Base-by-base conservation (phyloP, 495 filamentous ascomycete genomes). In the Podospora tetraspora region DNA sequence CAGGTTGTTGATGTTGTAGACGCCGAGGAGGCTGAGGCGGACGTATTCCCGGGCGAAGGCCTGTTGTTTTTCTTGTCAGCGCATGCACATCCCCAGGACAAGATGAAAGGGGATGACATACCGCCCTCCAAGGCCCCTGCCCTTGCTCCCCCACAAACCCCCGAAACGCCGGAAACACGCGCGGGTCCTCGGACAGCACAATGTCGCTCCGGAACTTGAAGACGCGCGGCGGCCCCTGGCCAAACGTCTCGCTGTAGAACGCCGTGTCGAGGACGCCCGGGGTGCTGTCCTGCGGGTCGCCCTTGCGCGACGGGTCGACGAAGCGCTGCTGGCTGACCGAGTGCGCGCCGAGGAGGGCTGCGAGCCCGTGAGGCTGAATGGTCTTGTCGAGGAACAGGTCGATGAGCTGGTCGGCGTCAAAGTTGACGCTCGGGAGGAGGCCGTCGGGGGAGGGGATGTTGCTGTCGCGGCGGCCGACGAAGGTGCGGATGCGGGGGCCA, bases 331-430 rank as follows among this genome's bases (percentile, higher is more conserved):
- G 78, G 59, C 75, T 74, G 13, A 76, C 76, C 6, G 81, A 81
- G 72, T 86, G 84, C 0, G 84, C 82, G 27, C 84, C 84, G 1
- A 86, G 72, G 7, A 86, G 75, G 0, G 84, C 83, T 0, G 81
- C 80, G 1, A 85, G 75, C 59, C 79, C 81, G 37, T 72, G 70
- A 7, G 82, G 67, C 25, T 76, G 72, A 70, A 86, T 82, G 0
- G 84, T 85, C 75, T 86, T 86, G 27, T 77, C 76, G 13, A 66
- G 66, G 72, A 84, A 86, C 7, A 86, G 76, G 29, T 71, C 66
- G 68, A 80, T 71, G 34, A 80, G 68, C 11, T 22, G 27, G 6
- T 76, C 65, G 32, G 76, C 74, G 57, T 72, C 68, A 24, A 71
- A 68, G 30, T 62, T 65, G 1, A 70, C 70, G 7, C 58, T n/a